Percentiles rank a stretch among this genome's conserved stretches.
Conservation (phyloP, 2,329 filamentous ascomycete species). For the Penicillium sp. region DNA sequence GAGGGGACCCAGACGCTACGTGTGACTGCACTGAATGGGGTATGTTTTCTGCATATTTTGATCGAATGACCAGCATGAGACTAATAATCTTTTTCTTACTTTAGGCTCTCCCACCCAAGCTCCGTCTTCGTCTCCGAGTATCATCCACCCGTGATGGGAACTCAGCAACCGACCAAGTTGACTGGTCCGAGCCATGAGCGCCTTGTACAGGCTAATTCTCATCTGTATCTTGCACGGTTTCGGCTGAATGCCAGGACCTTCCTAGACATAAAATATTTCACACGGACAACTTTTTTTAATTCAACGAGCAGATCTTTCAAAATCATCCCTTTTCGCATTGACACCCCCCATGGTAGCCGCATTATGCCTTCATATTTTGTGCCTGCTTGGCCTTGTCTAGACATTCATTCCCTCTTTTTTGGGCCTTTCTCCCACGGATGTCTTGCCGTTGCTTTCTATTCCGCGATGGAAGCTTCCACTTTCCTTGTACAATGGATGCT, state of each 20-base stretch:
- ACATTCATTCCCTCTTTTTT: conserved; percentile 1
- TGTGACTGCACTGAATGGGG: conserved; percentile 79
- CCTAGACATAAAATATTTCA: conserved; percentile 9
- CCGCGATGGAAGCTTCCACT: conserved; percentile 7
- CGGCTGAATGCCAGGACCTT: conserved; percentile 11
- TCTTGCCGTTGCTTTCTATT: neutral
- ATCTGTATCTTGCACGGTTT: neutral
- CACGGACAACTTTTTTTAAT: conserved; percentile 21
- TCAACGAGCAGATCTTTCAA: conserved; percentile 16
- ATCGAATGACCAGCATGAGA: conserved; percentile 22
- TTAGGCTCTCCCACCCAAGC: conserved; percentile 67
- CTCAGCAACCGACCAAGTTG: conserved; percentile 85
- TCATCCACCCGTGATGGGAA: conserved; percentile 72
- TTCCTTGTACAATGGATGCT: conserved; percentile 30
- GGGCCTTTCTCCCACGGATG: neutral
- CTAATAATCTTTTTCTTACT: conserved; percentile 18
- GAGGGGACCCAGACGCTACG: conserved; percentile 92
- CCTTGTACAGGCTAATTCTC: too few relatives aligned
- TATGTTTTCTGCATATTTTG: conserved; percentile 57
- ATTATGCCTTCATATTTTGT: neutral
- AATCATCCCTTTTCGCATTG: conserved; percentile 20
- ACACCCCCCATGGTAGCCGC: conserved; percentile 7
- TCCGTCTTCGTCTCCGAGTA: conserved; percentile 84
- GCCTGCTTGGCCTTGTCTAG: conserved; percentile 8
- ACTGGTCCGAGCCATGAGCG: conserved; percentile 79